Evolutionary conservation across 768 basidiomycete species (phyloP).

Genomic region (Rubroboletus pulcherrimus): DNA sequence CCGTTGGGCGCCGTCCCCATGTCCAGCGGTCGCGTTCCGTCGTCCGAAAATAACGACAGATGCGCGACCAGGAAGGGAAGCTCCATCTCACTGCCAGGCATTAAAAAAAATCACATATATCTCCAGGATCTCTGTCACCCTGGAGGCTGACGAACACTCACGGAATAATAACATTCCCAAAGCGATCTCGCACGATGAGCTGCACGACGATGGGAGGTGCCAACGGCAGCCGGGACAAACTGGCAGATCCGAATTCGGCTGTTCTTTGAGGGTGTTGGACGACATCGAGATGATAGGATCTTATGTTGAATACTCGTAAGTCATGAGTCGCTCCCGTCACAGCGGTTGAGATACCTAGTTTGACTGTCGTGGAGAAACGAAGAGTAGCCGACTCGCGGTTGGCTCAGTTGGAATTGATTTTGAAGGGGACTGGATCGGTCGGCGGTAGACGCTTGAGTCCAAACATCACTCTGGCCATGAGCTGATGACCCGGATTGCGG

Average conservation of each 20-base stretch:
- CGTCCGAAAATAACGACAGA: conserved; percentile 67
- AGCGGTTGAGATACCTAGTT: conserved; percentile 42
- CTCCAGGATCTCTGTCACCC: conserved; percentile 20
- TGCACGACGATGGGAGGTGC: conserved; percentile 83
- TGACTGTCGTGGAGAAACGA: conserved; percentile 55
- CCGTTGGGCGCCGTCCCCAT: conserved; percentile 51
- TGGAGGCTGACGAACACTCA: conserved; percentile 43
- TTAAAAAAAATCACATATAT: conserved; percentile 18
- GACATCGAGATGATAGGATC: conserved; percentile 77
- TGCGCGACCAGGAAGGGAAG: conserved; percentile 86
- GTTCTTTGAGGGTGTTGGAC: conserved; percentile 81
- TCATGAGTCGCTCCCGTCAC: conserved; percentile 8
- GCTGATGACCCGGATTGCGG: conserved; percentile 32
- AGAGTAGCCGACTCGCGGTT: conserved; percentile 55
- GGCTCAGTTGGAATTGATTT: conserved; percentile 35
- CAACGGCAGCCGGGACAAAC: conserved; percentile 75
- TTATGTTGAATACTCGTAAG: conserved; percentile 29
- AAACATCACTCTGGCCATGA: conserved; percentile 23
- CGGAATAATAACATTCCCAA: conserved; percentile 73
- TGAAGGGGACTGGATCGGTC: conserved; percentile 35
- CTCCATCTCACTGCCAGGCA: conserved; percentile 65
- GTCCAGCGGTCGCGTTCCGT: conserved; percentile 62
- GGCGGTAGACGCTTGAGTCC: conserved; percentile 25
- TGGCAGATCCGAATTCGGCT: conserved; percentile 75
- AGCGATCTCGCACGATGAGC: conserved; percentile 67